Evolutionary conservation across 805 yeast genomes (phyloP), one percentile per base, ranked within the genome.

Genomic region (Saccharomycopsis sp.): DNA sequence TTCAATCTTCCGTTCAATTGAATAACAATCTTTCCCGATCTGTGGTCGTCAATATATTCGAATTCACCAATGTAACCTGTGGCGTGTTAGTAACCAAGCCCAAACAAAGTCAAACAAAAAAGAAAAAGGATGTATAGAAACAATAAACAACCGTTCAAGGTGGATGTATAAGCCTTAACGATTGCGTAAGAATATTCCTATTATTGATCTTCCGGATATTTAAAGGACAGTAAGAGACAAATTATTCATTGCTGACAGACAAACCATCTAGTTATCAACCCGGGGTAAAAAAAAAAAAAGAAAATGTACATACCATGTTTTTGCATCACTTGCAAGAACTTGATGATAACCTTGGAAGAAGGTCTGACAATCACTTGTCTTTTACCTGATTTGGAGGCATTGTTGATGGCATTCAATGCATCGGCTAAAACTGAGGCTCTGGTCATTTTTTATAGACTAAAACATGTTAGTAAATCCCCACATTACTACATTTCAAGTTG

Each of bases 331-430:
- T 89, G 83, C 78, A 91, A 83, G 82, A 90, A 92, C 82, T 90
- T 92, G 87, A 91, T 84, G 82, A 91, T 91, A 72, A 91, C 97
- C 87, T 91, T 91, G 75, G 97, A 92, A 57, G 97, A 89, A 68
- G 97, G 97, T 85, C 97, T 88, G 81, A 91, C 87, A 76, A 91
- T 80, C 72, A 91, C 97, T 83, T 91, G 97, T 83, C 97, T 89
- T 85, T 92, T 92, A 79, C 97, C 97, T 81, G 97, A 86, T 83
- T 91, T 92, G 83, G 92, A 97, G 81, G 97, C 97, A 80, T 92
- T 91, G 93, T 91, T 89, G 81, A 91, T 92, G 72, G 96, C 86
- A 82, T 92, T 92, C 73, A 91, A 87, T 76, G 97, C 97, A 82
- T 91, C 97, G 76, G 97, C 97, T 78, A 91, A 88, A 78, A 89